Percentiles rank a stretch among this genome's conserved stretches.
Evolutionary conservation across 352 stramenopile genomes (phyloP).

Genomic region (Globisporangium camurandrum): DNA sequence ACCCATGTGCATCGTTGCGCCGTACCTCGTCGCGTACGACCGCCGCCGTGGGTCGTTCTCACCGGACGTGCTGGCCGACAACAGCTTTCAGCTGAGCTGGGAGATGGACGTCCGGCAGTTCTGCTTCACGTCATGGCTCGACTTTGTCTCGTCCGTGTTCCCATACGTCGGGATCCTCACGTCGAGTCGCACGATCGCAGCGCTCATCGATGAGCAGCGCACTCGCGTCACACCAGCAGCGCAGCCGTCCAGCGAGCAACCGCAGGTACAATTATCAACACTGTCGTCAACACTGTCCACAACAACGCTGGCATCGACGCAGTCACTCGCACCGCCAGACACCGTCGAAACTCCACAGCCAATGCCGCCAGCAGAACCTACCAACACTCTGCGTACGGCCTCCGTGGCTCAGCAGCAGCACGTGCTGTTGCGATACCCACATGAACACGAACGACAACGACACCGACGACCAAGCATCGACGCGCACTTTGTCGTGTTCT

Average conservation of each 20-base stretch:
- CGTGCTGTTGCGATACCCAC: not conserved
- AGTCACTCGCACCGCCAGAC: no score
- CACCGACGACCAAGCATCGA: not conserved
- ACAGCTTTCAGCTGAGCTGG: not conserved
- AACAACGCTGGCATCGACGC: no score
- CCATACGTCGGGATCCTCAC: not conserved
- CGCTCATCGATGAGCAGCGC: not conserved
- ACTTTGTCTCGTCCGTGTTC: constrained; percentile 2
- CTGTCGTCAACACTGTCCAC: no score
- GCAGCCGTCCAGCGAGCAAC: not conserved
- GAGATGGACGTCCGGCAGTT: constrained; percentile 1
- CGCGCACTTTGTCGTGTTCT: not conserved
- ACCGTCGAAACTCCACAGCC: not conserved
- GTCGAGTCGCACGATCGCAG: not conserved
- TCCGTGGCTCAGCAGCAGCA: not conserved
- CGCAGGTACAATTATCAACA: no score
- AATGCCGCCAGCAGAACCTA: not conserved
- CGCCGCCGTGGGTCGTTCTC: not conserved
- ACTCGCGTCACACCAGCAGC: not conserved
- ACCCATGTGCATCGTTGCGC: constrained; percentile 18
- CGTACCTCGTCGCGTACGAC: constrained; percentile 9
- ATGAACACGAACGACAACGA: no score
- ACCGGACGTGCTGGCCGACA: not conserved
- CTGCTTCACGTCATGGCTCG: constrained; percentile 2
- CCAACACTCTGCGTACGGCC: not conserved